A percentile compares a stretch with the other conserved stretches of the same genome.
These are phyloP conservation scores for Usnea hakonensis DNA, from an alignment of 495 filamentous ascomycete genomes.

Conservation along the genomic window DNA sequence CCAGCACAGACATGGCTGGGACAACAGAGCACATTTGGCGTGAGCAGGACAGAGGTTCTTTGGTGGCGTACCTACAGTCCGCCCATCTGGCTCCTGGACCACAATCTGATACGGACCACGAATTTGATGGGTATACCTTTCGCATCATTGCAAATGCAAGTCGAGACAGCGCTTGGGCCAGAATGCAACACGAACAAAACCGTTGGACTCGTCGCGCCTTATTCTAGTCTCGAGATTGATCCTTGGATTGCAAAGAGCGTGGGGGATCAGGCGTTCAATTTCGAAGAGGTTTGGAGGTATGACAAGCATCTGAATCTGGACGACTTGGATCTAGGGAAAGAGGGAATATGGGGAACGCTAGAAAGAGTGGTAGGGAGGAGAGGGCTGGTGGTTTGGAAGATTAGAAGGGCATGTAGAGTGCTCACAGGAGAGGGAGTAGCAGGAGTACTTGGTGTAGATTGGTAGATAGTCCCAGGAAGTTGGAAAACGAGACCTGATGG, in stretches of 20 bases:
- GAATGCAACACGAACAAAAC: constrained; percentile 2
- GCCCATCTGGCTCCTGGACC: constrained; percentile 83
- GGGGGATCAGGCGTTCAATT: neutral
- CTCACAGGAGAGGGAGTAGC: neutral
- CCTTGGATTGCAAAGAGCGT: constrained; percentile 8
- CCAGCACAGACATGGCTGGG: constrained; percentile 58
- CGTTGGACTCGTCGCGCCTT: constrained; percentile 21
- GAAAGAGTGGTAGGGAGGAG: constrained; percentile 68
- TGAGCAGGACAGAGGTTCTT: constrained; percentile 57
- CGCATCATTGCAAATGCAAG: constrained; percentile 48
- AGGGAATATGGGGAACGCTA: constrained; percentile 72
- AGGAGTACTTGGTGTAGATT: neutral
- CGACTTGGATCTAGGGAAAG: constrained; percentile 81
- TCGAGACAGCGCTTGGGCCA: constrained; percentile 46
- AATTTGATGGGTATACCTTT: constrained; percentile 79
- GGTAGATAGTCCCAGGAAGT: neutral
- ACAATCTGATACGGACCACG: constrained; percentile 58
- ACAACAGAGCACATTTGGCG: constrained; percentile 26
- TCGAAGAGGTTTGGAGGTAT: constrained; percentile 55
- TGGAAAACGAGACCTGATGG: neutral
- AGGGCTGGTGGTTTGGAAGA: constrained; percentile 72
- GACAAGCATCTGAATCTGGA: constrained; percentile 77
- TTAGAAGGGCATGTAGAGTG: constrained; percentile 33
- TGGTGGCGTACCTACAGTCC: constrained; percentile 99
- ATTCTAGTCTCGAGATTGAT: constrained; percentile 21